phyloP scores from a whole-genome alignment of 192 early-diverging fungal genomes.

The Rhizophagus clarus region DNA sequence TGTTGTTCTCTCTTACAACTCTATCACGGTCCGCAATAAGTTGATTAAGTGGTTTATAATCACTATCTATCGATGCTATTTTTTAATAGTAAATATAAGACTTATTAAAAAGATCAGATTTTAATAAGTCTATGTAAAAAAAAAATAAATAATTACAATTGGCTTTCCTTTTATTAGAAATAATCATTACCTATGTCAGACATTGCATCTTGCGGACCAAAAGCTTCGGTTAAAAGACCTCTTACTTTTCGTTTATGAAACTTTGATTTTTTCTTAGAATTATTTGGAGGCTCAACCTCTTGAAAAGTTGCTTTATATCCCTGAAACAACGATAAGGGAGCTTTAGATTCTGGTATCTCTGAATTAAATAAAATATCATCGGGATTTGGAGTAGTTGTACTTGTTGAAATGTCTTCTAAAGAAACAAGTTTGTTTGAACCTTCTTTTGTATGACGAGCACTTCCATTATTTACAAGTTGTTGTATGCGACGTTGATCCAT shows the following conservation, averaged over 20 bases:
- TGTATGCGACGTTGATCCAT: constrained; percentile 55
- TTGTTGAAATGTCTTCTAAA: constrained; percentile 32
- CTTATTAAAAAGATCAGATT: not conserved
- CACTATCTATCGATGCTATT: constrained; percentile 38
- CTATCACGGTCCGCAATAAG: constrained; percentile 53
- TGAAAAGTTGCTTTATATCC: constrained; percentile 59
- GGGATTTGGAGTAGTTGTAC: constrained; percentile 13
- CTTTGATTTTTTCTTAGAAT: constrained; percentile 38
- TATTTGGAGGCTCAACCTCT: constrained; percentile 30
- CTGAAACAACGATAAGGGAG: constrained; percentile 57
- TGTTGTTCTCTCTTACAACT: constrained; percentile 52
- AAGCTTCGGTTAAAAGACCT: constrained; percentile 12
- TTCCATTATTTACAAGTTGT: constrained; percentile 41
- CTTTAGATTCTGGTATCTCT: constrained; percentile 57
- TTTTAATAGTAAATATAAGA: not conserved
- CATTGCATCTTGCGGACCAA: not conserved
- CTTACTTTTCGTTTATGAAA: constrained; percentile 29
- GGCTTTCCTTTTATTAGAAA: not conserved
- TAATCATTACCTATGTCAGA: constrained; percentile 24
- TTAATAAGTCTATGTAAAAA: constrained; percentile 1
- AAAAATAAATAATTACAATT: not conserved
- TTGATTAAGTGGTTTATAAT: constrained; percentile 43
- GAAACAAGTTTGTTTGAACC: constrained; percentile 21
- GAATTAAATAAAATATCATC: constrained; percentile 43
- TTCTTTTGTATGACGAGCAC: constrained; percentile 33